Conservation (phyloP, 2,329 filamentous ascomycete genomes). For the Pleoardoris graminearum region DNA sequence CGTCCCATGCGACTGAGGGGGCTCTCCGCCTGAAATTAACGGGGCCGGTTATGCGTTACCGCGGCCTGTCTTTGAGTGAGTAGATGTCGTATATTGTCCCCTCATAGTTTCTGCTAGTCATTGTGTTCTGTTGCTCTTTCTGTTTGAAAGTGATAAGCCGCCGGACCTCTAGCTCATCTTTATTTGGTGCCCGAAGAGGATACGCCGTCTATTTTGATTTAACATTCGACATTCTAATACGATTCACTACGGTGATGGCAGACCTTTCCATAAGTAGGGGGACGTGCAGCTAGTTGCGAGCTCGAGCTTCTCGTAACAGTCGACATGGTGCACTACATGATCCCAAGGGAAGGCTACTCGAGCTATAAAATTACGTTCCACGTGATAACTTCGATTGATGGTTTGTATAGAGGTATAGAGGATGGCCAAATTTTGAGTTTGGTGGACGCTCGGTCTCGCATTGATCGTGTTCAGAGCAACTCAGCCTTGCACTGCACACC, state of each 20-base stretch:
- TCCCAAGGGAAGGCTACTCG: neutral
- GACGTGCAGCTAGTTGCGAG: no score
- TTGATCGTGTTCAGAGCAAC: slow-evolving; percentile 2
- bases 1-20: slow-evolving; percentile 13
- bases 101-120: neutral
- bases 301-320: no score
- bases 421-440: neutral
- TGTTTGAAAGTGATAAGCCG: neutral
- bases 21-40: slow-evolving; percentile 24
- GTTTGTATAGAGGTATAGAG: neutral
- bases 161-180: no score
- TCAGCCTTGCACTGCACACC: neutral
- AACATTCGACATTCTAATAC: no score
- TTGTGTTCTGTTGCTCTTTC: neutral
- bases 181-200: no score
- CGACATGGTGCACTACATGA: no score
- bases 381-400: neutral
- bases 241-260: no score
- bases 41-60: slow-evolving; percentile 19
- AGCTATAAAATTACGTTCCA: neutral
- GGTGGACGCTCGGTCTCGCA: neutral
- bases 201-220: no score
- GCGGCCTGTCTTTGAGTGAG: slow-evolving; percentile 13
- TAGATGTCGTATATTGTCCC: slow-evolving; percentile 29
- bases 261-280: no score